Conservation (phyloP, 1,284 basidiomycete species). For the Tylopilus sp. region DNA sequence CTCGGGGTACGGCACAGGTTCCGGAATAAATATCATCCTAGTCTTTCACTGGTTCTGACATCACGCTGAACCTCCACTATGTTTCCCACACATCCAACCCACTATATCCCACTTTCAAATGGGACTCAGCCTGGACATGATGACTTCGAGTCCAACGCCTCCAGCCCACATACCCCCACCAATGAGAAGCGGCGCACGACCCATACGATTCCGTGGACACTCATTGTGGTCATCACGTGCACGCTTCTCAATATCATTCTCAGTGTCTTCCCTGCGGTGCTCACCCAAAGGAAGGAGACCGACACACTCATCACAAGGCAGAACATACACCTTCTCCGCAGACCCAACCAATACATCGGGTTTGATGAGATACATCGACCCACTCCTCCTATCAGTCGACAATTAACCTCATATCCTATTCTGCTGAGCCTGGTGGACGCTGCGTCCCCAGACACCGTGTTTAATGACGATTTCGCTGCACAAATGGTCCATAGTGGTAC, state of each 20-base stretch:
- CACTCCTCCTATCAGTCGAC: conserved; percentile 2
- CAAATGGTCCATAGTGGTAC: conserved; percentile 15
- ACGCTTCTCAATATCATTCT: conserved; percentile 16
- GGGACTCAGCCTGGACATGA: too few species aligned
- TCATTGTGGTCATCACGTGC: conserved; percentile 11
- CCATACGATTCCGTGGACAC: conserved; percentile 11
- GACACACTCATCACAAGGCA: conserved; percentile 5
- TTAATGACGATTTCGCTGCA: conserved; percentile 14
- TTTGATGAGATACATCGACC: conserved; percentile 16
- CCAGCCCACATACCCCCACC: neutral
- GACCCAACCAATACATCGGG: conserved; percentile 19
- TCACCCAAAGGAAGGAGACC: neutral
- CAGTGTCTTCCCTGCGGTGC: conserved; percentile 8
- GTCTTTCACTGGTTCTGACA: too few species aligned
- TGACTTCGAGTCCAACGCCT: too few species aligned
- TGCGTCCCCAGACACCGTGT: conserved; percentile 13
- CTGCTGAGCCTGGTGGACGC: conserved; percentile 15
- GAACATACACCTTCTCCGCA: conserved; percentile 15
- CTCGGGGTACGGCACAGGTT: too few species aligned
- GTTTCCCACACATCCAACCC: too few species aligned
- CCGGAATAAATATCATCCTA: too few species aligned
- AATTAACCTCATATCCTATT: conserved; percentile 14
- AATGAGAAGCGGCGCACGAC: conserved; percentile 1
- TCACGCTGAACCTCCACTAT: too few species aligned
- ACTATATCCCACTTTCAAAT: too few species aligned